A percentile compares a stretch with the other conserved stretches of the same genome.
These are phyloP conservation scores for Nidularia sp. DNA, from an alignment of 768 basidiomycete species.

Conservation along the genomic window DNA sequence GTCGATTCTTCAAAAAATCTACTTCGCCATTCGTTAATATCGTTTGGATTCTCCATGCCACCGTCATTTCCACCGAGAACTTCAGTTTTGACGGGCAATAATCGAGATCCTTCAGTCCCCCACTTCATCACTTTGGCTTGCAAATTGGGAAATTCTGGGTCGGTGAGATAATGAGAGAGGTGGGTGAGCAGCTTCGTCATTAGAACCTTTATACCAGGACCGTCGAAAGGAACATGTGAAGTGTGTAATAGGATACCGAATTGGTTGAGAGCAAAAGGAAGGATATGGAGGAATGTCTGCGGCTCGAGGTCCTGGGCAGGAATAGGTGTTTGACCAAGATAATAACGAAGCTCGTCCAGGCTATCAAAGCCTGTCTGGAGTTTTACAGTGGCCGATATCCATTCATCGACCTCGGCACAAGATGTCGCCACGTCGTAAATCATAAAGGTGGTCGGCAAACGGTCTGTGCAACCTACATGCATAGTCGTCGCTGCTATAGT, in stretches of 20 bases:
- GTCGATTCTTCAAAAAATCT: too few species aligned
- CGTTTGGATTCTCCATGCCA: constrained; percentile 3
- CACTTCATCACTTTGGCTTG: constrained; percentile 6
- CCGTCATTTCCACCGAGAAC: constrained; percentile 9
- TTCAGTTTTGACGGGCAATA: constrained; percentile 10
- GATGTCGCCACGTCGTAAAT: constrained; percentile 10
- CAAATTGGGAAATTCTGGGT: constrained; percentile 1
- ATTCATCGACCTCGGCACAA: constrained; percentile 8
- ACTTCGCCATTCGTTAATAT: constrained; percentile 4
- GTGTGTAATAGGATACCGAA: constrained; percentile 13
- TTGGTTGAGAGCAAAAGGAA: constrained; percentile 8
- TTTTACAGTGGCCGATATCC: constrained; percentile 7
- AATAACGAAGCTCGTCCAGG: constrained; percentile 12
- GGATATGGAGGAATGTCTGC: constrained; percentile 13
- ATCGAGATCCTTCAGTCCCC: constrained; percentile 5
- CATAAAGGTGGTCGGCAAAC: constrained; percentile 9
- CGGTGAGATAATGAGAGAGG: constrained; percentile 6
- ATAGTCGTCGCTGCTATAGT: constrained; percentile 9
- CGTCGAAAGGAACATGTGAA: constrained; percentile 12
- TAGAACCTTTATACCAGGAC: constrained; percentile 10
- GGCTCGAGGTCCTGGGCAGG: constrained; percentile 10
- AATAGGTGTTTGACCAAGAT: constrained; percentile 11
- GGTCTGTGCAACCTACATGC: constrained; percentile 7
- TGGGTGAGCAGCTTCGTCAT: constrained; percentile 10
- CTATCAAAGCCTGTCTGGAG: constrained; percentile 5